These are phyloP conservation scores for Allomyces arbusculus DNA, from an alignment of 192 early-diverging fungal species.

Conservation along the genomic window DNA sequence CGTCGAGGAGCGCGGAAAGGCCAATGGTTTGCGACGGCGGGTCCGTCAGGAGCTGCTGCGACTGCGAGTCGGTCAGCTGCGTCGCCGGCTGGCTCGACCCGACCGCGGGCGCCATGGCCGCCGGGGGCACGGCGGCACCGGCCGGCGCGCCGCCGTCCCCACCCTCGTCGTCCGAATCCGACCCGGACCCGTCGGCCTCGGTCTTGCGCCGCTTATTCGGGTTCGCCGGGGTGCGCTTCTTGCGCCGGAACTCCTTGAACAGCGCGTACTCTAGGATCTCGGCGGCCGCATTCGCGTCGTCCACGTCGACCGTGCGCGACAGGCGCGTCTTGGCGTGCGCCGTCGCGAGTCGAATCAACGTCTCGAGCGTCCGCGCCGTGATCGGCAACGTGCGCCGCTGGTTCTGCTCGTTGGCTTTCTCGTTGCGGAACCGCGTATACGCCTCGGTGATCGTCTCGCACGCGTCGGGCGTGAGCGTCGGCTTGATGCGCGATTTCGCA, in stretches of 20 bases:
- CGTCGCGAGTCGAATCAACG: constrained; percentile 85
- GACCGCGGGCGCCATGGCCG: constrained; percentile 32
- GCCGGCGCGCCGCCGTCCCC: constrained; percentile 14
- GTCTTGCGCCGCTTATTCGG: constrained; percentile 8
- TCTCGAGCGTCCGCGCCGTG: constrained; percentile 95
- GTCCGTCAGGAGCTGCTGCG: constrained; percentile 11
- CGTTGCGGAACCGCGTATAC: constrained; percentile 67
- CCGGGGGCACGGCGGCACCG: not conserved
- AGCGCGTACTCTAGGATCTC: constrained; percentile 71
- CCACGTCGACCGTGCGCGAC: constrained; percentile 52
- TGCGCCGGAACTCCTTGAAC: constrained; percentile 63
- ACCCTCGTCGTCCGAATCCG: constrained; percentile 22
- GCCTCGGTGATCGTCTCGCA: constrained; percentile 59
- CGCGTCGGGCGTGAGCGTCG: constrained; percentile 59
- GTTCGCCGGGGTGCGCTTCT: constrained; percentile 19
- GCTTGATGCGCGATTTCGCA: constrained; percentile 67
- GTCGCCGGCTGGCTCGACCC: constrained; percentile 27
- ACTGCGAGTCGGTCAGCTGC: constrained; percentile 26
- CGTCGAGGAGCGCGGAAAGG: not conserved
- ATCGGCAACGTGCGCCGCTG: constrained; percentile 75
- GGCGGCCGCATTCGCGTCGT: constrained; percentile 68
- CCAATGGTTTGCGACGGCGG: not conserved
- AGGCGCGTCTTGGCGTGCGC: constrained; percentile 89
- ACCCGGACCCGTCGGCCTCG: constrained; percentile 9
- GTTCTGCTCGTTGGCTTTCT: constrained; percentile 46